phyloP scores from a whole-genome alignment of 1,284 basidiomycete genomes.

The Trichosporon sp. region DNA sequence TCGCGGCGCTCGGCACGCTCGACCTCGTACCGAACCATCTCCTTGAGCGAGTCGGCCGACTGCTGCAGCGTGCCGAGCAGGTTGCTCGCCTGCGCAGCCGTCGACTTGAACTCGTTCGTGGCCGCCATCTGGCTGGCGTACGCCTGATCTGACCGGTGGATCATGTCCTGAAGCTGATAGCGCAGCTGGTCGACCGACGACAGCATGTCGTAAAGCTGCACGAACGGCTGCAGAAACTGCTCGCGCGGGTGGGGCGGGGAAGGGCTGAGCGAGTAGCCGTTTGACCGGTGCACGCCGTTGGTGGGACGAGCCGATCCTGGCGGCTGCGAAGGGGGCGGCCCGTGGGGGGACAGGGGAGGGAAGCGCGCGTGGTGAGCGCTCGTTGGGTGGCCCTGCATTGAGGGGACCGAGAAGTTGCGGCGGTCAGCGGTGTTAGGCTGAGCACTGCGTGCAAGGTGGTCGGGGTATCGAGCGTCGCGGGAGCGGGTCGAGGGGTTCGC shows the following conservation, averaged over 20 bases:
- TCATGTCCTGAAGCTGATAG: conserved; percentile 44
- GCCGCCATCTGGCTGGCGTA: conserved; percentile 38
- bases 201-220: conserved; percentile 48
- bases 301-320: conserved; percentile 21
- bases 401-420: conserved; percentile 41
- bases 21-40: conserved; percentile 54
- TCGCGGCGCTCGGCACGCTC: conserved; percentile 37
- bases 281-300: conserved; percentile 27
- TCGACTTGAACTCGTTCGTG: conserved; percentile 49
- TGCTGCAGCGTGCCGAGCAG: conserved; percentile 46
- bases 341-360: conserved; percentile 30
- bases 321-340: conserved; percentile 16
- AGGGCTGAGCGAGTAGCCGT: conserved; percentile 34
- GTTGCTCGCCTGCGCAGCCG: conserved; percentile 40
- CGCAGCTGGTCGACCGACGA: conserved; percentile 40
- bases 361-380: conserved; percentile 26
- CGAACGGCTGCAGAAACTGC: conserved; percentile 43
- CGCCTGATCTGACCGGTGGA: conserved; percentile 41
- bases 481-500: conserved; percentile 19
- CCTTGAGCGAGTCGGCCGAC: conserved; percentile 50
- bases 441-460: not conserved
- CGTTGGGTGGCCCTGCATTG: conserved; percentile 18
- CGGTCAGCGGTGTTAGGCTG: conserved; percentile 35
- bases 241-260: conserved; percentile 35
- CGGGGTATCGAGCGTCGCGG: conserved; percentile 20